A percentile compares a stretch with the other conserved stretches of the same genome.
phyloP scores from a whole-genome alignment of 306 rosid species.

The Herpetospermum pedunculosum region DNA sequence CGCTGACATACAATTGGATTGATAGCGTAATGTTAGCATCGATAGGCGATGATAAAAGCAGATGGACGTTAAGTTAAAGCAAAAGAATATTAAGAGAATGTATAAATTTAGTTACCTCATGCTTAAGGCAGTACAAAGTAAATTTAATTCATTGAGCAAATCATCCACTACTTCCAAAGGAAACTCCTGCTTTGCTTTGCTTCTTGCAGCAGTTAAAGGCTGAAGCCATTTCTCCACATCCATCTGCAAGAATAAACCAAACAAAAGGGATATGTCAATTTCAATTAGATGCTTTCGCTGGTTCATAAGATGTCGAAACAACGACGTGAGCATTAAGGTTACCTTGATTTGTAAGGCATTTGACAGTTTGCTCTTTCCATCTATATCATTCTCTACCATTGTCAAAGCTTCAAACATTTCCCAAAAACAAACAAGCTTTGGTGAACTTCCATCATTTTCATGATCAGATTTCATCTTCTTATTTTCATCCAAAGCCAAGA shows the following conservation, averaged over 20 bases:
- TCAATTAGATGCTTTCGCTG: not conserved
- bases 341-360: constrained; percentile 2
- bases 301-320: not conserved
- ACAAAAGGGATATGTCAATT: not conserved
- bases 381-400: not conserved
- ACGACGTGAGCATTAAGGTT: not conserved
- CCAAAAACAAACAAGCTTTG: constrained; percentile 8
- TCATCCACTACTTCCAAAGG: not conserved
- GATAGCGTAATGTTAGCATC: not conserved
- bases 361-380: not conserved
- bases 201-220: not conserved
- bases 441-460: not conserved
- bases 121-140: not conserved
- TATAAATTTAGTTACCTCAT: not conserved
- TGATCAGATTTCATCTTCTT: not conserved
- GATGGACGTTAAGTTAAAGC: not conserved
- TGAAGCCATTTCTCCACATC: not conserved
- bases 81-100: not conserved
- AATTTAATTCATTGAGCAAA: not conserved
- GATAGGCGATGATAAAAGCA: not conserved
- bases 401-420: constrained; percentile 7
- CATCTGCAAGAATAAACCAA: not conserved
- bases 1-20: not conserved
- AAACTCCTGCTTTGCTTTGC: not conserved
- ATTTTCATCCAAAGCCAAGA: not conserved